Evolutionary conservation across 805 yeast species (phyloP).

Genomic region (Wickerhamomyces queroliae): DNA sequence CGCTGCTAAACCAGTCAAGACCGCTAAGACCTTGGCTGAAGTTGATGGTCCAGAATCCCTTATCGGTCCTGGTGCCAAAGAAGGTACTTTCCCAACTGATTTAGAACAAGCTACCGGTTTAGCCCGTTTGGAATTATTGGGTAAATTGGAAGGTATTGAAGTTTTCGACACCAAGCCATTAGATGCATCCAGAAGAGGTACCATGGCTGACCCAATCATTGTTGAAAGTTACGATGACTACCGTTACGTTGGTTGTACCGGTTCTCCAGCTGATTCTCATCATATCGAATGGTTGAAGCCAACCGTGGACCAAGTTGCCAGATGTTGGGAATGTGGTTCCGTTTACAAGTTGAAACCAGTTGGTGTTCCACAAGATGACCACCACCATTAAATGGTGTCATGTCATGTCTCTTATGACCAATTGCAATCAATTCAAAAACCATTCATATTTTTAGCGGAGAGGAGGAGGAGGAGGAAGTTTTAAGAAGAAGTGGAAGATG

Average conservation of each 20-base stretch:
- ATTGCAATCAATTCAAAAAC: neutral
- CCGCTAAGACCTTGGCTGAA: constrained; percentile 67
- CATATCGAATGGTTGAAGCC: constrained; percentile 90
- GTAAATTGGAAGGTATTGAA: constrained; percentile 93
- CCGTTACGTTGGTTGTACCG: constrained; percentile 97
- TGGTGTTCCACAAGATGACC: constrained; percentile 69
- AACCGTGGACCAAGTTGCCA: constrained; percentile 71
- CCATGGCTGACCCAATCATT: constrained; percentile 81
- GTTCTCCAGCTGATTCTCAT: constrained; percentile 91
- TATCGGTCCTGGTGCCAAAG: constrained; percentile 86
- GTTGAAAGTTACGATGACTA: constrained; percentile 87
- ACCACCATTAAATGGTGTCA: constrained; percentile 20
- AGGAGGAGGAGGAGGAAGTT: too few species aligned
- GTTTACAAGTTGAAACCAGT: constrained; percentile 85
- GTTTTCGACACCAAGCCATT: constrained; percentile 86
- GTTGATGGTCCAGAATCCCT: constrained; percentile 73
- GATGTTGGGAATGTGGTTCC: constrained; percentile 99
- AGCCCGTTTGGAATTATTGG: constrained; percentile 92
- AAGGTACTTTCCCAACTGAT: constrained; percentile 87
- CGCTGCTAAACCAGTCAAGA: constrained; percentile 31
- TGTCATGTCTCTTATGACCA: neutral
- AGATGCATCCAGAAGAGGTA: constrained; percentile 84
- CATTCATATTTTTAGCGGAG: too few species aligned
- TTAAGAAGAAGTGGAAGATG: too few species aligned
- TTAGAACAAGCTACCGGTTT: constrained; percentile 97